Evolutionary conservation across 2,329 filamentous ascomycete species (phyloP).

Genomic region (Didymella lethalis): DNA sequence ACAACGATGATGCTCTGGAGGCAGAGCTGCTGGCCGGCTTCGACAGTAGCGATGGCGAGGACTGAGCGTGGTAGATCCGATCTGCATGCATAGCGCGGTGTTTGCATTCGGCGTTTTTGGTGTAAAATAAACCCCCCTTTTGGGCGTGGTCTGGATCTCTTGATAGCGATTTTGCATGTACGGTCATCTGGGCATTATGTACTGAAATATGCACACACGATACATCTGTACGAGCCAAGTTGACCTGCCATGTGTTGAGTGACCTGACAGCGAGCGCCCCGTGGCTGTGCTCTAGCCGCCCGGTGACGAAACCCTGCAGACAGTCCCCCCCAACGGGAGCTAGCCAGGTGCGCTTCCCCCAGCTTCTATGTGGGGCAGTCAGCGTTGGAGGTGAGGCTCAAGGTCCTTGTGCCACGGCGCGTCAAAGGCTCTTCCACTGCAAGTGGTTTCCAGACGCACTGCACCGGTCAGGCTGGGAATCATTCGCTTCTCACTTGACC

Average conservation of each 20-base stretch:
- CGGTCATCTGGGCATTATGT: background rate
- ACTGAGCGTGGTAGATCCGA: constrained; percentile 20
- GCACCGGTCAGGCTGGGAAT: background rate
- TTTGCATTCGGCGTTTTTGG: constrained; percentile 43
- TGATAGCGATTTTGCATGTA: constrained; percentile 14
- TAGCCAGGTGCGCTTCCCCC: constrained; percentile 14
- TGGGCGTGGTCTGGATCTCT: constrained; percentile 18
- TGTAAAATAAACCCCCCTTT: constrained; percentile 14
- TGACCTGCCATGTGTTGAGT: background rate
- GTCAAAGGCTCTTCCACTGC: background rate
- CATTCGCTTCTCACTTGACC: background rate
- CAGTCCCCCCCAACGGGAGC: background rate
- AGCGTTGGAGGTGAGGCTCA: constrained; percentile 11
- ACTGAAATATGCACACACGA: constrained; percentile 2
- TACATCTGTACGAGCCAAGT: background rate
- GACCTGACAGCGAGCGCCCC: background rate
- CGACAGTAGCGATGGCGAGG: constrained; percentile 34
- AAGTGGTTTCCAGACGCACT: background rate
- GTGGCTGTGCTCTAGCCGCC: constrained; percentile 7
- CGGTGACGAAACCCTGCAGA: constrained; percentile 4
- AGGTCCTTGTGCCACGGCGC: background rate
- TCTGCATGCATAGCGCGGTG: constrained; percentile 50
- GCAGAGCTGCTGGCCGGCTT: constrained; percentile 55
- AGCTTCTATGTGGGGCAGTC: constrained; percentile 15
- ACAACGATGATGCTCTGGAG: constrained; percentile 63